Base-by-base conservation (phyloP, 2,329 filamentous ascomycete genomes). In the Ustulina deusta region DNA sequence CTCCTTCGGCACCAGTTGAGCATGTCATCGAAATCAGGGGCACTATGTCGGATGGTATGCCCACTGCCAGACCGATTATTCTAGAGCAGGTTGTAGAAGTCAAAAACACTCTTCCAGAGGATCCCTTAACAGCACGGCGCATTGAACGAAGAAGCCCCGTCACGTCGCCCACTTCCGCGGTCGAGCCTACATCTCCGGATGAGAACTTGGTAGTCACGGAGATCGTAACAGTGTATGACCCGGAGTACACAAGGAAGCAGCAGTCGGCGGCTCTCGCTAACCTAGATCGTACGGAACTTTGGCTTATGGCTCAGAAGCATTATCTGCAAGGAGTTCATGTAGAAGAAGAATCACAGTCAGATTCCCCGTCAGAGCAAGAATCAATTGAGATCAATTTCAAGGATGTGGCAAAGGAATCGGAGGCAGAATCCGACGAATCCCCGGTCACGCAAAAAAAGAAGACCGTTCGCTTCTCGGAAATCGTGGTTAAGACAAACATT, bases 231-330 rank as follows among this genome's bases (percentile, higher is more conserved):
- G 90, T 92, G 71, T 93, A 92, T 74, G 92, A 94, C 70, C 87
- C 93, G 64, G 85, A 88, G 68, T 97, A 97, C 75, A 86, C 90
- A 55, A 85, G 86, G 61, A 92, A 93, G 78, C 87, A 97, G 69
- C 87, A 92, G 75, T 84, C 91, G 71, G 86, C 86, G 49, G 90
- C 92, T 7, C 83, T 90, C 22, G 88, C 87, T n/a, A 93, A 94
- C 74, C 82, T 96, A 59, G 93, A 96, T 79, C 90, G 94, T 69
- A 98, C 95, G 4, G 91, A 92, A 74, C 81, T 93, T 51, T 98
- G 95, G 95, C 87, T 98, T 34, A 83, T 89, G 73, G 92, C 93
- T 7, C 95, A 98, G 79, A 90, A 90, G 65, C 85, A 89, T 15
- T 96, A 97, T 74, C 86, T 95, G 65, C 85, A 89, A 49, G 90